phyloP scores from a whole-genome alignment of 352 stramenopile genomes.

The Phytophthora brassicae region DNA sequence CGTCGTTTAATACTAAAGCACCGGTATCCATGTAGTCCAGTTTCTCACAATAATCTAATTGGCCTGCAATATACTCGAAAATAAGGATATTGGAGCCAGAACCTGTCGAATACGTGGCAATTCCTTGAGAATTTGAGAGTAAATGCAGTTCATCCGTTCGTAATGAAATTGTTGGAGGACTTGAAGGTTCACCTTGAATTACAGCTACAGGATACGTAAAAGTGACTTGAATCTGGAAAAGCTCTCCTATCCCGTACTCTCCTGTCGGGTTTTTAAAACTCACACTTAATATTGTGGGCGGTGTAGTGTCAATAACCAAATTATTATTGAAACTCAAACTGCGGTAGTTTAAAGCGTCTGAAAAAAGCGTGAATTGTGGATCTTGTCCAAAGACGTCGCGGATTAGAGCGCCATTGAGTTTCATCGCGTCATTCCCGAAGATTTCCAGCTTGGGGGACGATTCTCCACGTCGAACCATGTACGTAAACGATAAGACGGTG shows the following conservation, averaged over 20 bases:
- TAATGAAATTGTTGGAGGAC: slow-evolving; percentile 38
- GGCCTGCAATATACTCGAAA: slow-evolving; percentile 56
- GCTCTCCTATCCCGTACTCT: slow-evolving; percentile 66
- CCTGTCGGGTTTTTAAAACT: slow-evolving; percentile 45
- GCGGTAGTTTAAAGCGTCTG: slow-evolving; percentile 34
- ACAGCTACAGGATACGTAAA: slow-evolving; percentile 58
- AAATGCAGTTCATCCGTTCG: slow-evolving; percentile 60
- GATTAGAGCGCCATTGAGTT: slow-evolving; percentile 50
- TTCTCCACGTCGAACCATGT: slow-evolving; percentile 49
- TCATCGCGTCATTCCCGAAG: slow-evolving; percentile 37
- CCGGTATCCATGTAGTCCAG: slow-evolving; percentile 65
- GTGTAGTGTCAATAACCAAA: slow-evolving; percentile 54
- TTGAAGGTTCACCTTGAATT: slow-evolving; percentile 10
- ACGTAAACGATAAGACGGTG: slow-evolving; percentile 48
- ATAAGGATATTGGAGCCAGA: slow-evolving; percentile 47
- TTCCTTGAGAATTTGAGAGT: slow-evolving; percentile 34
- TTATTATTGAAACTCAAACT: slow-evolving; percentile 66
- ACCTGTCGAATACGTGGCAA: slow-evolving; percentile 53
- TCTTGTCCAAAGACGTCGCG: slow-evolving; percentile 40
- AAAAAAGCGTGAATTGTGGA: slow-evolving; percentile 63
- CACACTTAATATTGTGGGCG: slow-evolving; percentile 43
- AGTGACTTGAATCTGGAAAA: slow-evolving; percentile 46
- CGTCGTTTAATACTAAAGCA: slow-evolving; percentile 43
- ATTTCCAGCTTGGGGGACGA: slow-evolving; percentile 43
- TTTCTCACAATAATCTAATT: slow-evolving; percentile 55